A percentile compares a stretch with the other conserved stretches of the same genome.
Conservation (phyloP, 805 yeast genomes). For the Zygosaccharomyces bailii region DNA sequence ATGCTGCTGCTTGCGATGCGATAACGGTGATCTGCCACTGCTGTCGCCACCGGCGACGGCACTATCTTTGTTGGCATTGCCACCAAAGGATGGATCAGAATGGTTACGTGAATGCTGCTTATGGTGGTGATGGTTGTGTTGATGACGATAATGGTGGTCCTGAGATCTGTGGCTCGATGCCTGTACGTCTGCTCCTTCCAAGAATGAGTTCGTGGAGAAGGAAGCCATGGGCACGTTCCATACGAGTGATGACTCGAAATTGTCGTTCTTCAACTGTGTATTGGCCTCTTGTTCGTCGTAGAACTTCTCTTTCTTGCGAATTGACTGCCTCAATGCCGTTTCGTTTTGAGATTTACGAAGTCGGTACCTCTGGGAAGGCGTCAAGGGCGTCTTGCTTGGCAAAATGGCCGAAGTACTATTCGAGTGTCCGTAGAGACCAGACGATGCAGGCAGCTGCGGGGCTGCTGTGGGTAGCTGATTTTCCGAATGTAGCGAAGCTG, state of each 20-base stretch:
- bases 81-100: conserved; percentile 5
- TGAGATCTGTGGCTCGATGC: not conserved
- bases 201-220: conserved; percentile 31
- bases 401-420: conserved; percentile 22
- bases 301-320: conserved; percentile 38
- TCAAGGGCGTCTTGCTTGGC: conserved; percentile 27
- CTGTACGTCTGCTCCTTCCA: conserved; percentile 11
- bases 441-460: conserved; percentile 12
- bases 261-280: conserved; percentile 28
- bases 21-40: not conserved
- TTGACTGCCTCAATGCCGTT: conserved; percentile 32
- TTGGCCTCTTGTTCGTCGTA: conserved; percentile 37
- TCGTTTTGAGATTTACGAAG: conserved; percentile 39
- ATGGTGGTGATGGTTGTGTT: not conserved
- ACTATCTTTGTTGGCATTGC: not conserved
- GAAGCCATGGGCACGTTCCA: conserved; percentile 55
- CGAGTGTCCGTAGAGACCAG: conserved; percentile 16
- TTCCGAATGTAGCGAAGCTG: conserved; percentile 1
- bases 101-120: conserved; percentile 1
- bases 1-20: not conserved
- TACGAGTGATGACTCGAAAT: conserved; percentile 42
- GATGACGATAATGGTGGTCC: not conserved
- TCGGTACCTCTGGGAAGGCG: conserved; percentile 44
- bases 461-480: conserved; percentile 12
- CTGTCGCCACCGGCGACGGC: not conserved